Base-by-base conservation (phyloP, 2,329 filamentous ascomycete genomes). In the Ramularia endophylla region DNA sequence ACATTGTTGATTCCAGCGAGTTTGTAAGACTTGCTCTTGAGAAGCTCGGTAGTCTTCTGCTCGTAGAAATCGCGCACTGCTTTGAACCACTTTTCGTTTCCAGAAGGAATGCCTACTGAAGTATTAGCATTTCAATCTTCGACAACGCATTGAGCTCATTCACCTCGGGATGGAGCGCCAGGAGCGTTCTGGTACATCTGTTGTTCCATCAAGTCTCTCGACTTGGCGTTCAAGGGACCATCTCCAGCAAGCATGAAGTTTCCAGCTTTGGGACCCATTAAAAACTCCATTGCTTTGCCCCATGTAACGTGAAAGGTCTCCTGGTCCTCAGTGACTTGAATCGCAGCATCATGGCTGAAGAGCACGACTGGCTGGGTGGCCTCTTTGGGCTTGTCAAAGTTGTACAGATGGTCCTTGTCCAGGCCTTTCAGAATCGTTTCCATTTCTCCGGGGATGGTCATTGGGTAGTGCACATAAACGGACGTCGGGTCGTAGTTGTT, bases 221-320 rank as follows among this genome's bases (percentile, higher is more conserved):
- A 70, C 20, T 61, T 50, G 31, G 60, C 61, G 38, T 72, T 71
- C 33, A 59, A 51, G 15, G 55, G 54, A 3, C 55, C 60, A 50
- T 73, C 70, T 7, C 68, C 69, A 19, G 69, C 63, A 19, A 74
- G 57, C 65, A 70, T 72, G 52, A 72, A 73, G 45, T 71, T 63
- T 46, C 64, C 64, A 5, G 65, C 67, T 32, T 63, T 60, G 3
- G 64, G 62, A 8, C 64, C 61, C 59, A 70, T 65, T 31, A 73
- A 51, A 41, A 66, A 71, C 31, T 68, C 61, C 16, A 71, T 66
- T 36, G 67, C 67, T 25, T 61, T 56, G 8, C 67, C 66, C 66
- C 69, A 73, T 2, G 65, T 66, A 4, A 73, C 69, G 25, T 66
- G 64, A 61, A 71, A 75, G 1, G 54, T 54, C 16, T 67, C 60